Evolutionary conservation across 768 basidiomycete species (phyloP), one percentile per base, ranked within the genome.

Genomic region (Phlegmacium glaucopus): DNA sequence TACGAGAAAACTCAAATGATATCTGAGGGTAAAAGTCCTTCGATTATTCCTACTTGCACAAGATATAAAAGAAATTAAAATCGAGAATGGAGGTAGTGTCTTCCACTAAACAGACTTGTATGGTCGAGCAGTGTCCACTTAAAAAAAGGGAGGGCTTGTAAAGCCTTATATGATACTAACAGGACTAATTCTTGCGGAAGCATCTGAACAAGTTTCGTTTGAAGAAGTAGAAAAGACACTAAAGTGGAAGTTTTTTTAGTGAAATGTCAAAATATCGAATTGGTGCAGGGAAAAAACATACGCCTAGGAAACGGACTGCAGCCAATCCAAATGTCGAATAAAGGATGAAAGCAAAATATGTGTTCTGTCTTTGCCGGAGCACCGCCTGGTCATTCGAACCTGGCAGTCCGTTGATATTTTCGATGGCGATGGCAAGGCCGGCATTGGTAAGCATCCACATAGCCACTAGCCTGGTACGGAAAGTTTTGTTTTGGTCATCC

Each of bases 401-500:
- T 4, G 68, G 74, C 30, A 87, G 61, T 25, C 88, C 85, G 54
- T 84, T 86, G 53, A 87, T 70, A 53, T 81, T 90, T 65, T 87
- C 82, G 46, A 92, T 87, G 28, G 85, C 79, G 47, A 92, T 74
- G 4, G 87, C 83, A 16, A 92, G 67, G 5, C 58, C 70, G 29
- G 87, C 87, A 57, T 92, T 92, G 9, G 69, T 55, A 37, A 76
- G 67, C 80, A 92, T 87, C 91, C 91, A 92, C 45, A 77, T 72
- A 10, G 85, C 80, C 36, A 93, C 90, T 17, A 94, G 75, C 41
- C 91, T 85, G 2, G 92, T 94, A 48, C 91, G 82, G 86, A 94
- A 94, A 10, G 92, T 94, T 70, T 84, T 87, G 72, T 94, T 94
- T 66, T 85, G 75, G 60, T 94, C 91, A 61, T 94, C 91, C 77